These are phyloP conservation scores for Trichoderma parareesei DNA, from an alignment of 495 filamentous ascomycete species.

Conservation along the genomic window DNA sequence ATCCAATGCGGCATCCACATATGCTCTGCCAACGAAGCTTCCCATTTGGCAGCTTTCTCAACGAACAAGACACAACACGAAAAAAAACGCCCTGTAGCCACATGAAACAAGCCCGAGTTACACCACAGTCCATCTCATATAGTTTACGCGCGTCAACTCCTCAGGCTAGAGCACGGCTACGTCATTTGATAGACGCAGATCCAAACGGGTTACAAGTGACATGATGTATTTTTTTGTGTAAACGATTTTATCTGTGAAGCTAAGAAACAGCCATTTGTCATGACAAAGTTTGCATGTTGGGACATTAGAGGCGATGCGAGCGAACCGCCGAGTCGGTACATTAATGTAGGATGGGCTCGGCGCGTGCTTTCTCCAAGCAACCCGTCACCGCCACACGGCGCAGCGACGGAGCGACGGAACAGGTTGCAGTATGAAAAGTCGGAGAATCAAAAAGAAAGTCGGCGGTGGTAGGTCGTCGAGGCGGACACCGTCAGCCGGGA, in stretches of 20 bases:
- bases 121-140: neutral
- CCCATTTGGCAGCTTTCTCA: too few relatives aligned
- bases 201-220: neutral
- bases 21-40: too few relatives aligned
- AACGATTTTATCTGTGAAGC: constrained; percentile 11
- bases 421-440: constrained; percentile 4
- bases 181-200: neutral
- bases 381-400: constrained; percentile 5
- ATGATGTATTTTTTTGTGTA: constrained; percentile 9
- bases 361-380: neutral
- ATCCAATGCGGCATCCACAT: too few relatives aligned
- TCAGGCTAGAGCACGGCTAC: neutral
- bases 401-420: constrained; percentile 7
- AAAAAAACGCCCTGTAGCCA: neutral
- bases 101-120: neutral
- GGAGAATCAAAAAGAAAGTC: constrained; percentile 4
- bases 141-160: neutral
- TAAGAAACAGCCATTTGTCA: constrained; percentile 11
- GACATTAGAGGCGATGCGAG: constrained; percentile 10
- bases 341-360: constrained; percentile 8
- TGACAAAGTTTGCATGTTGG: constrained; percentile 8
- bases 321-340: constrained; percentile 9
- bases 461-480: constrained; percentile 8
- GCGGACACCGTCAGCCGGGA: neutral
- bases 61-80: too few relatives aligned